Evolutionary conservation across 768 basidiomycete species (phyloP).

Genomic region (Terana coerulea): DNA sequence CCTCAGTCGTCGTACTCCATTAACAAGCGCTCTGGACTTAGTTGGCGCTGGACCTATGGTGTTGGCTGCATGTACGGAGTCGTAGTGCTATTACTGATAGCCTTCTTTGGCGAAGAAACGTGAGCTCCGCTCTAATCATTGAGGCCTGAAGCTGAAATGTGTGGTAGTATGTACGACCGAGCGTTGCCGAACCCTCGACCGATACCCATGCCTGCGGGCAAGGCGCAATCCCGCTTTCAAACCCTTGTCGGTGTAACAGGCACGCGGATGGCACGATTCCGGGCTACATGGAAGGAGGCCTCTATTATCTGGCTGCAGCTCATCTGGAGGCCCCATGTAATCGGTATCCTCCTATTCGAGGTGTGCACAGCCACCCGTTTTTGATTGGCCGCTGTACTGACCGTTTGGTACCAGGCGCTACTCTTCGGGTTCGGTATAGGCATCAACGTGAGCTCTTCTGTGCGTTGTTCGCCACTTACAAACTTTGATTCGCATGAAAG

Average conservation of each 20-base stretch:
- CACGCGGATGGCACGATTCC: constrained; percentile 50
- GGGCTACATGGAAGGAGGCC: constrained; percentile 45
- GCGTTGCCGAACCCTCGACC: constrained; percentile 38
- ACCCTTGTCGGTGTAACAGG: constrained; percentile 62
- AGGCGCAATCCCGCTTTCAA: constrained; percentile 49
- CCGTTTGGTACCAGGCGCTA: constrained; percentile 37
- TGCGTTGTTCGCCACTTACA: constrained; percentile 2
- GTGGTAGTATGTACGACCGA: constrained; percentile 61
- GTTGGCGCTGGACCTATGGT: constrained; percentile 66
- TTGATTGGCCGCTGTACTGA: constrained; percentile 20
- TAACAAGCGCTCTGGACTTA: constrained; percentile 13
- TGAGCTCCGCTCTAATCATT: constrained; percentile 24
- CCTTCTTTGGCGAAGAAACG: constrained; percentile 66
- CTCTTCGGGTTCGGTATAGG: constrained; percentile 65
- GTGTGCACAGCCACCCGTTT: constrained; percentile 49
- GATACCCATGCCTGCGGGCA: constrained; percentile 39
- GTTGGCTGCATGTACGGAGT: constrained; percentile 57
- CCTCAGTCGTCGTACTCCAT: constrained; percentile 44
- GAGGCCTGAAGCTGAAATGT: constrained; percentile 26
- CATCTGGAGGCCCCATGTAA: constrained; percentile 61
- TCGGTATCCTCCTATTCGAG: constrained; percentile 51
- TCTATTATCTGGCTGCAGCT: constrained; percentile 45
- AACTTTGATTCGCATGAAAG: constrained; percentile 28
- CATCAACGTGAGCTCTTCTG: constrained; percentile 42
- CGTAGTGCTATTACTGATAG: constrained; percentile 52